A percentile compares a stretch with the other conserved stretches of the same genome.
phyloP scores from a whole-genome alignment of 148 eudicot species.

The Vaccinium corymbosum region DNA sequence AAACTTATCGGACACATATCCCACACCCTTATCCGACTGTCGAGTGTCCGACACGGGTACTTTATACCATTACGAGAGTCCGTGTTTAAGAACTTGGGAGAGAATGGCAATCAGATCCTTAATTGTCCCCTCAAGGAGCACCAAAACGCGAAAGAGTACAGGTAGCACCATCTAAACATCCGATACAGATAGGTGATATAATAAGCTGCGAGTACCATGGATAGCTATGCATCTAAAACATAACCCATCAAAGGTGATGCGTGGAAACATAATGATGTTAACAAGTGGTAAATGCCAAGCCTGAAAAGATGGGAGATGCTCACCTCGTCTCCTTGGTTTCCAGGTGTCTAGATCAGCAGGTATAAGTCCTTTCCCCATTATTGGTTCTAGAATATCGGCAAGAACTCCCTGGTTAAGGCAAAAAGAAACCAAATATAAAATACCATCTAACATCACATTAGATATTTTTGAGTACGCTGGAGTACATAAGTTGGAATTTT shows the following conservation, averaged over 20 bases:
- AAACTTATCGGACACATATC: too few relatives aligned
- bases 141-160: neutral
- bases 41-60: too few relatives aligned
- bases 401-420: constrained; percentile 73
- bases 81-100: neutral
- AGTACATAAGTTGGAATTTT: neutral
- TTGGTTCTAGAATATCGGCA: constrained; percentile 96
- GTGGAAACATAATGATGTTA: neutral
- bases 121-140: neutral
- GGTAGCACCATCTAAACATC: neutral
- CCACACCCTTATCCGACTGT: too few relatives aligned
- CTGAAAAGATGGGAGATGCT: constrained; percentile 14
- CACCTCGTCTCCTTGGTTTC: constrained; percentile 99
- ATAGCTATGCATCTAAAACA: neutral
- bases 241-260: neutral
- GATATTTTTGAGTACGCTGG: neutral
- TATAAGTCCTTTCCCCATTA: constrained; percentile 99
- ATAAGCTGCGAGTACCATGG: neutral
- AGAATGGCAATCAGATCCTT: neutral
- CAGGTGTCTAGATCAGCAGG: constrained; percentile 96
- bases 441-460: neutral
- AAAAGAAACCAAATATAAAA: neutral
- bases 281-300: neutral
- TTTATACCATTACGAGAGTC: too few relatives aligned
- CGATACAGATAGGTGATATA: neutral